Evolutionary conservation across 2,329 filamentous ascomycete species (phyloP).

Genomic region (Pyricularia pennisetigena): DNA sequence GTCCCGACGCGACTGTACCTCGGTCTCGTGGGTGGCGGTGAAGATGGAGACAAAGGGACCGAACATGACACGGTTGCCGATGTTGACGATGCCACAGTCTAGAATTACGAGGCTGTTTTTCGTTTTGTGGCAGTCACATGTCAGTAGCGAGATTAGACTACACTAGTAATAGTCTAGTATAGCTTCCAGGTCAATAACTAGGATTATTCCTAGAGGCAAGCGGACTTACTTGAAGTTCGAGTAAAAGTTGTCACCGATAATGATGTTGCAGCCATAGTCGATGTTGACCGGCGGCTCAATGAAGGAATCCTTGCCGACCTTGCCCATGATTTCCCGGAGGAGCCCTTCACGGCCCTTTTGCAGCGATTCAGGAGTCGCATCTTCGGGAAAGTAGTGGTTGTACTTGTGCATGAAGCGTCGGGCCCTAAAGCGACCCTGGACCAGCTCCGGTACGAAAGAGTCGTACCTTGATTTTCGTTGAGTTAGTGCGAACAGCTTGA

Average conservation of each 20-base stretch:
- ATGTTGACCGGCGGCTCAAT: slow-evolving; percentile 53
- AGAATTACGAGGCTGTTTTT: slow-evolving; percentile 47
- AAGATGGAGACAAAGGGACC: slow-evolving; percentile 65
- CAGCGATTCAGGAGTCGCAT: slow-evolving; percentile 29
- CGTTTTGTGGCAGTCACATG: not conserved
- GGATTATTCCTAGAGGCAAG: not conserved
- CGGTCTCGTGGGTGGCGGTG: slow-evolving; percentile 62
- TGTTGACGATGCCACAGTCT: slow-evolving; percentile 61
- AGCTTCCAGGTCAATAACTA: not conserved
- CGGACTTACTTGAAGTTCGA: slow-evolving; percentile 43
- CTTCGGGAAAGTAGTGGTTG: slow-evolving; percentile 48
- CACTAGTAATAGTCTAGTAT: no score
- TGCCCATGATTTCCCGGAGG: slow-evolving; percentile 38
- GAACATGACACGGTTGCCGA: slow-evolving; percentile 62
- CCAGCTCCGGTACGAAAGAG: slow-evolving; percentile 34
- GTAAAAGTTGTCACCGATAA: slow-evolving; percentile 53
- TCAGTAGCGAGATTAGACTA: no score
- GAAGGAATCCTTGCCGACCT: slow-evolving; percentile 39
- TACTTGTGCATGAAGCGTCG: slow-evolving; percentile 47
- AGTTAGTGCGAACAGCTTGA: not conserved
- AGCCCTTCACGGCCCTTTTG: slow-evolving; percentile 29
- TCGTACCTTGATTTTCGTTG: slow-evolving; percentile 33
- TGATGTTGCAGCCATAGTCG: slow-evolving; percentile 59
- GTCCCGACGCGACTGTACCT: slow-evolving; percentile 38
- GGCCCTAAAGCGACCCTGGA: slow-evolving; percentile 40